Base-by-base conservation (phyloP, 1,284 basidiomycete species). In the Ganoderma lingzhi region DNA sequence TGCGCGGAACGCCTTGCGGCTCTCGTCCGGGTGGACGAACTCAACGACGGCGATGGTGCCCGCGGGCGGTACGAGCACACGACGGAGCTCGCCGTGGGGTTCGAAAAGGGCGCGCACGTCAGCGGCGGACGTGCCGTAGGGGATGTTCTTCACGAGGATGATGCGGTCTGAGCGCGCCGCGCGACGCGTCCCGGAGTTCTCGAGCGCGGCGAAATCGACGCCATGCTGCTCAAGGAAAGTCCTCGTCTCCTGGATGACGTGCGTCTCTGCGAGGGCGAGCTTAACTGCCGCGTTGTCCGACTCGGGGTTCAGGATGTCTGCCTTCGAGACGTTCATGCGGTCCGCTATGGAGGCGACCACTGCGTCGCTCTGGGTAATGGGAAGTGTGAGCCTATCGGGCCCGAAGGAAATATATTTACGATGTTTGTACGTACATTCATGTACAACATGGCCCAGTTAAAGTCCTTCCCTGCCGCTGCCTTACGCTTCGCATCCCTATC, bases 121-220 rank as follows among this genome's bases (percentile, higher is more conserved):
- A 14, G 90, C 88, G 0, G 84, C 82, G 0, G 91, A 89, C 0
- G 96, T 98, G 17, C 96, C 96, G 76, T 94, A 98, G 0, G 97
- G 97, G 58, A 99, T 96, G 81, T 99, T 99, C 84, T 99, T 99
- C 71, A 99, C 94, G 10, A 99, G 87, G 67, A 99, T 92, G 59
- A 88, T 90, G 0, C 95, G 97, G 75, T 94, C 90, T 0, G 94
- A 96, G 9, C 86, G 81, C 1, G 82, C 79, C 9, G 75, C 69
- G 1, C 90, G 86, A 3, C 56, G 65, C 14, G 62, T 15, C 0
- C 83, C 82, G 2, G 86, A 81, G 1, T 85, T 81, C 1, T 86
- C 83, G 71, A 93, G 90, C 0, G 89, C 83, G 0, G 88, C 85
- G 6, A 93, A 80, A 28, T 89, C 78, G 68, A 93, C 88, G 32